These are phyloP conservation scores for Vachellia pachyceras DNA, from an alignment of 306 rosid species.

Conservation along the genomic window DNA sequence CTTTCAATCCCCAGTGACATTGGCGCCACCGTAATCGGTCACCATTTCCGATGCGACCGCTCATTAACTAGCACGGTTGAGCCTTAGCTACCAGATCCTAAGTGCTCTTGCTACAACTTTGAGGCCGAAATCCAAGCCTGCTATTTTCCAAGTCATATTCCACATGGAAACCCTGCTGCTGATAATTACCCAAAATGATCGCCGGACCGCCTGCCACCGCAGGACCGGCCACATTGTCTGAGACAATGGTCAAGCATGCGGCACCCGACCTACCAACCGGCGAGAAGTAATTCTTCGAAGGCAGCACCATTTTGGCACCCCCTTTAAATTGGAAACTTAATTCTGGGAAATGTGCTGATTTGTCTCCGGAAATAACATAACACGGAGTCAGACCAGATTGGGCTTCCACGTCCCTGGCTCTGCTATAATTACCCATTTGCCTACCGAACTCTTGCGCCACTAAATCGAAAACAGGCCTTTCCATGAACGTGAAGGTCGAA, in stretches of 20 bases:
- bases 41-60: neutral
- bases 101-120: conserved; percentile 38
- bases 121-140: conserved; percentile 63
- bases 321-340: conserved; percentile 70
- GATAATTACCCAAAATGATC: conserved; percentile 67
- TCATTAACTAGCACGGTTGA: neutral
- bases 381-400: conserved; percentile 69
- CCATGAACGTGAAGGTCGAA: conserved; percentile 76
- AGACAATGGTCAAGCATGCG: conserved; percentile 64
- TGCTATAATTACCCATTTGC: conserved; percentile 60
- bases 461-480: conserved; percentile 53
- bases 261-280: conserved; percentile 47
- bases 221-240: conserved; percentile 45
- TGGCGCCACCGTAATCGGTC: neutral
- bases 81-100: no score
- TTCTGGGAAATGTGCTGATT: conserved; percentile 51
- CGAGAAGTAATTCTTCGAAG: conserved; percentile 56
- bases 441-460: conserved; percentile 59
- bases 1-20: neutral
- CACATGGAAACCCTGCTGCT: conserved; percentile 65
- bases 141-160: conserved; percentile 65
- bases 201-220: conserved; percentile 57
- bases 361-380: conserved; percentile 39
- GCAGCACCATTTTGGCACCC: conserved; percentile 70
- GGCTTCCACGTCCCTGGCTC: conserved; percentile 57